A percentile compares a stretch with the other conserved stretches of the same genome.
phyloP scores from a whole-genome alignment of 2,329 filamentous ascomycete species.

The Colletotrichum viniferum region DNA sequence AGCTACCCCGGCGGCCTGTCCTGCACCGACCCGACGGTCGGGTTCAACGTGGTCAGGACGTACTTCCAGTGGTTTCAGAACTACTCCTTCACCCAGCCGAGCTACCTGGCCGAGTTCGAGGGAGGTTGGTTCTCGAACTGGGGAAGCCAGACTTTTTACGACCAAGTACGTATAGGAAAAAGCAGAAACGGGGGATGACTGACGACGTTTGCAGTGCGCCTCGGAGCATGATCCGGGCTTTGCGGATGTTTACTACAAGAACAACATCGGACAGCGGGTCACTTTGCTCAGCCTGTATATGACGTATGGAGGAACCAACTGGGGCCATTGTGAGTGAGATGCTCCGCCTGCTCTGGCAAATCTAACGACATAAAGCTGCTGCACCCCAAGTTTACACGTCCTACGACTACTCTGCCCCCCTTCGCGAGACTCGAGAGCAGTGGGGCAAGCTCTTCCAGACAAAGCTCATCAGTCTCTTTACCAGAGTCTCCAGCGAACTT shows the following conservation, averaged over 20 bases:
- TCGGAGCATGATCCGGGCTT: slow-evolving; percentile 71
- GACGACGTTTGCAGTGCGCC: slow-evolving; percentile 55
- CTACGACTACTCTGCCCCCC: slow-evolving; percentile 58
- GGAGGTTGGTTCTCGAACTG: slow-evolving; percentile 59
- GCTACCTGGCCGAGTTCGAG: slow-evolving; percentile 57
- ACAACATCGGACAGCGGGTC: slow-evolving; percentile 68
- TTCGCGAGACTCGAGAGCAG: slow-evolving; percentile 58
- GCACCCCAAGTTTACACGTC: slow-evolving; percentile 60
- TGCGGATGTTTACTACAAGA: slow-evolving; percentile 82
- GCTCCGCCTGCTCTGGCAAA: too few species aligned
- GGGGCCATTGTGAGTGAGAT: slow-evolving; percentile 62
- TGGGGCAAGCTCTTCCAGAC: slow-evolving; percentile 57
- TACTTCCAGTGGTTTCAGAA: slow-evolving; percentile 64
- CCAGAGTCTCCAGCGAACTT: slow-evolving; percentile 53
- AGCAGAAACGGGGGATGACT: slow-evolving; percentile 54
- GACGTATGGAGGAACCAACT: slow-evolving; percentile 82
- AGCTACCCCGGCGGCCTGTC: slow-evolving; percentile 67
- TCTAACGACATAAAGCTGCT: not conserved
- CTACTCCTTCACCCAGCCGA: slow-evolving; percentile 57
- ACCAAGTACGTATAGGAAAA: slow-evolving; percentile 30
- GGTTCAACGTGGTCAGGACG: slow-evolving; percentile 41
- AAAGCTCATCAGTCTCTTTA: slow-evolving; percentile 59
- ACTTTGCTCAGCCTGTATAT: slow-evolving; percentile 78
- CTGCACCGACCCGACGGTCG: slow-evolving; percentile 58
- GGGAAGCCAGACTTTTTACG: slow-evolving; percentile 54